Base-by-base conservation (phyloP, 2,329 filamentous ascomycete genomes). In the Fusarium continuum region DNA sequence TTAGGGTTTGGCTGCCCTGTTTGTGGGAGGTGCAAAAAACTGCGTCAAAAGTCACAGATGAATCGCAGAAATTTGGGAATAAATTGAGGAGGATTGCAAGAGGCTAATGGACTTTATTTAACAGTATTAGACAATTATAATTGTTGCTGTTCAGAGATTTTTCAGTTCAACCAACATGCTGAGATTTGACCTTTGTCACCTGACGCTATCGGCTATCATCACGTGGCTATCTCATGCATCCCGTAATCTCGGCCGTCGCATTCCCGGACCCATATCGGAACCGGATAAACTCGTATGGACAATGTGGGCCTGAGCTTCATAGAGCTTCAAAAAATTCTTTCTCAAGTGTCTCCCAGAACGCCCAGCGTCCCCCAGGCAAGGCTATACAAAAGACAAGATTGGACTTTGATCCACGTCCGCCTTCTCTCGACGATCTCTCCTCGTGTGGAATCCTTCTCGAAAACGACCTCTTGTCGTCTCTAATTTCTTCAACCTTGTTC, bases 1-100 rank as follows among this genome's bases (percentile, higher is more conserved):
- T 78, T 79, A 79, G 77, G 77, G 77, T 70, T 78, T 71, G 62
- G 35, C 73, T 78, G 74, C 77, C 77, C 77, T 79, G 68, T 54
- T 64, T 31, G 29, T 43, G 46, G 32, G 16, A 39, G 54, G 17
- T 16, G 8, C 20, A 41, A 41, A 55, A 60, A 39, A 28, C n/a
- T 3, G 4, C 17, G 36, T 36, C 28, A 46, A 47, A 63, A 57
- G 40, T 43, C 46, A 34, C 11, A 43, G 28, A 52, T 56, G 70
- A 56, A 46, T 39, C 25, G 5, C 4, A 39, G 39, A 68, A 67
- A 38, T 20, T 47, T 13, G 13, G 4, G 6, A 22, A 11, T 2
- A 43, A 29, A 3, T 13, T 5, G 10, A 7, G 16, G 7, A 20
- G n/a, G 2, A 16, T 5, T 36, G 2, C 4, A 13, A 4, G 8